A percentile compares a stretch with the other conserved stretches of the same genome.
Evolutionary conservation across 2,329 filamentous ascomycete species (phyloP).

Genomic region (Clonostachys solani): DNA sequence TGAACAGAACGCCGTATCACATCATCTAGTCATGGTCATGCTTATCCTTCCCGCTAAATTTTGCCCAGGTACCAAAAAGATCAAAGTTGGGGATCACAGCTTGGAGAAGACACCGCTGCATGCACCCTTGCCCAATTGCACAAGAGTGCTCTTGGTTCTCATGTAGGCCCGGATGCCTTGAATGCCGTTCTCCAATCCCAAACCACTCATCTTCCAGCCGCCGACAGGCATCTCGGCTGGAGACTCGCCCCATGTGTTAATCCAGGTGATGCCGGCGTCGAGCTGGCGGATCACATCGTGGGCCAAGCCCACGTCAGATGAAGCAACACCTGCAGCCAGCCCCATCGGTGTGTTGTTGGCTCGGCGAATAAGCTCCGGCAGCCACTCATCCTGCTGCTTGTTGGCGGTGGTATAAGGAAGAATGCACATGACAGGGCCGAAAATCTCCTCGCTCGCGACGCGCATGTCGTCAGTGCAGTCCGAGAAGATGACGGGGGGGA

Average conservation of each 20-base stretch:
- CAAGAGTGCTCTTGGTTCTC: constrained; percentile 80
- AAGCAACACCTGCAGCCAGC: constrained; percentile 81
- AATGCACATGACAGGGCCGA: constrained; percentile 82
- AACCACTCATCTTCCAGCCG: constrained; percentile 86
- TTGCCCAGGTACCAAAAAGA: no score
- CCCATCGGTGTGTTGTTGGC: constrained; percentile 77
- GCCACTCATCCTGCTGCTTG: constrained; percentile 22
- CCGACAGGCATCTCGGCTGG: constrained; percentile 91
- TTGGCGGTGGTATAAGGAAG: constrained; percentile 55
- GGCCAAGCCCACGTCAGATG: constrained; percentile 67
- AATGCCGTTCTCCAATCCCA: constrained; percentile 83
- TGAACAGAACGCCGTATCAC: no score
- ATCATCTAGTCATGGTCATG: no score
- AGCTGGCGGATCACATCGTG: constrained; percentile 68
- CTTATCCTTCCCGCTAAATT: no score
- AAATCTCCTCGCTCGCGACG: constrained; percentile 80
- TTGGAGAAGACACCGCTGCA: constrained; percentile 67
- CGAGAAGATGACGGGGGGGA: constrained; percentile 79
- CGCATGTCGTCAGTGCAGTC: constrained; percentile 80
- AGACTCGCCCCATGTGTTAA: constrained; percentile 91
- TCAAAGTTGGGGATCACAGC: constrained; percentile 32
- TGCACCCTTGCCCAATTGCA: constrained; percentile 70
- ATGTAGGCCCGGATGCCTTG: constrained; percentile 79
- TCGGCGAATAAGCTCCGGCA: constrained; percentile 65
- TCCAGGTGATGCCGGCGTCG: constrained; percentile 85